Base-by-base conservation (phyloP, 352 stramenopile species). In the Phytophthora sp. region DNA sequence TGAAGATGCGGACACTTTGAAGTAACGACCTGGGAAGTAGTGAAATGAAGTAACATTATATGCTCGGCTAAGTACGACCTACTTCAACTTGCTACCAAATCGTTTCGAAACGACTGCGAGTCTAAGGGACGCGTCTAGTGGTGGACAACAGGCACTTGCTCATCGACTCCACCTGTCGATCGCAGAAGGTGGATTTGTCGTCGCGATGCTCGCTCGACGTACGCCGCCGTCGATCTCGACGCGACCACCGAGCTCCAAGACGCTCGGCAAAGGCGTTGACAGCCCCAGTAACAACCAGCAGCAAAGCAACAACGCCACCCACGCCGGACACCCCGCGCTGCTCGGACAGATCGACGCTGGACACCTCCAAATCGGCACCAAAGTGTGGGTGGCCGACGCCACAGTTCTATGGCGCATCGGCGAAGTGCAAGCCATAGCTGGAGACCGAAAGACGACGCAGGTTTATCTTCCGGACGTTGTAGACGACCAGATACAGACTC, bases 371-470 rank as follows among this genome's bases (percentile, higher is more conserved):
- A 41, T 76, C 2, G 82, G 84, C 16, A 69, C 63, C 12, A 91
- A 91, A 66, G 86, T 95, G 31, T 95, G 86, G 86, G 79, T 95
- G 33, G 64, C 81, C 13, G 84, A 95, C 52, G 60, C 82, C 21
- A 88, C 86, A 44, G 80, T 90, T 23, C 73, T 95, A 12, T 95
- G 84, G 84, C 78, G 84, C n/a, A 79, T 95, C 16, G 86, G 84
- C 15, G 83, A 95, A 55, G 80, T 95, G 15, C 82, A 90, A 50
- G 50, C 51, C 4, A 66, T 93, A 7, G 69, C 63, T 3, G 52
- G 35, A 36, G 80, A 89, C 47, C 63, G 79, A 18, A 77, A 82
- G 51, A 82, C 71, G 2, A 82, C 72, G 26, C 71, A 88, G 11
- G 66, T 93, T 29, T 90, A 84, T 36, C 63, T 91, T 15, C 76